Conservation (phyloP, 176 grass and related monocot genomes). For the Oryza glaberrima region DNA sequence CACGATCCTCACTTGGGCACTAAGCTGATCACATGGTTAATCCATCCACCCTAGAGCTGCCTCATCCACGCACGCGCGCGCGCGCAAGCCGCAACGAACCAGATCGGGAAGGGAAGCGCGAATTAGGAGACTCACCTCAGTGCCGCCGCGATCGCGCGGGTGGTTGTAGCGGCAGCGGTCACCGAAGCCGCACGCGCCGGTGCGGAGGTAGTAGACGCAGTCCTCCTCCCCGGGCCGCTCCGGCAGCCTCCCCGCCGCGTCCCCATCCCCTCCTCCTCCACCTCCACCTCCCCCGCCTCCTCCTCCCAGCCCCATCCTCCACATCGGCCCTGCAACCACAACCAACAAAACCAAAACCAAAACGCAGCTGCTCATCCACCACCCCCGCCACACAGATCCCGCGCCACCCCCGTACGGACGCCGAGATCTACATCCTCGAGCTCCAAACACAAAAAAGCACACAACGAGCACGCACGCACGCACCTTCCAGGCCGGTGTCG, state of each 20-base stretch:
- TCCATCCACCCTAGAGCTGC: constrained; percentile 16
- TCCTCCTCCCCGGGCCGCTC: constrained; percentile 82
- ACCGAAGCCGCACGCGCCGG: constrained; percentile 84
- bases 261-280: constrained; percentile 22
- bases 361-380: constrained; percentile 17
- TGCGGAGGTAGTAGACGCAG: constrained; percentile 86
- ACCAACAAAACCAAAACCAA: not conserved
- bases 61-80: not conserved
- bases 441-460: not conserved
- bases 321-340: constrained; percentile 65
- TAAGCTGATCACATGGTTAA: not conserved
- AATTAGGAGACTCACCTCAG: constrained; percentile 48
- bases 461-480: not conserved
- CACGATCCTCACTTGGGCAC: constrained; percentile 5
- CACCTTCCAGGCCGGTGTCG: constrained; percentile 77
- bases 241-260: constrained; percentile 54
- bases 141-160: constrained; percentile 64
- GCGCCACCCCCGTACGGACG: constrained; percentile 14
- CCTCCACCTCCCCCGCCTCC: not conserved
- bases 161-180: constrained; percentile 96
- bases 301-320: constrained; percentile 68
- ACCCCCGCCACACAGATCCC: constrained; percentile 25
- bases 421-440: constrained; percentile 33
- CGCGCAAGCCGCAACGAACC: not conserved
- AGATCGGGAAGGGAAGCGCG: constrained; percentile 30